A percentile compares a stretch with the other conserved stretches of the same genome.
These are phyloP conservation scores for Wallacemonas rigidus DNA, from an alignment of 208 protist species.

Conservation along the genomic window DNA sequence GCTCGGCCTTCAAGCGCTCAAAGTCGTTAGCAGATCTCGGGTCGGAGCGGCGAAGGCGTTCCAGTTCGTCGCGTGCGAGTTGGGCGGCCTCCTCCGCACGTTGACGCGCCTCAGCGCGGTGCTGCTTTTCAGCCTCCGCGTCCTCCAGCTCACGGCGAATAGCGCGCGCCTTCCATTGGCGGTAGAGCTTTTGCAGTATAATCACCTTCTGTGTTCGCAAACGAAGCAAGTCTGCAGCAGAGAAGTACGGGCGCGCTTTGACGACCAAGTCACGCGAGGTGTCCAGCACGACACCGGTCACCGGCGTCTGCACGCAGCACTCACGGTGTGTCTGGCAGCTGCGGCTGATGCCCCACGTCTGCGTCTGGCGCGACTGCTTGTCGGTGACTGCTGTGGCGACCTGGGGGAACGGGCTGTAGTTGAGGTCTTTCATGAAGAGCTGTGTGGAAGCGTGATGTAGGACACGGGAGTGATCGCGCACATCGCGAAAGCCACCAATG, in stretches of 20 bases:
- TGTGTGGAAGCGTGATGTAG: constrained; percentile 93
- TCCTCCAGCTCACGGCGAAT: constrained; percentile 61
- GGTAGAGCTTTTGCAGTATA: constrained; percentile 91
- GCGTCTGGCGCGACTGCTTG: constrained; percentile 82
- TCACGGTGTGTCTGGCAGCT: constrained; percentile 92
- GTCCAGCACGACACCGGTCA: constrained; percentile 67
- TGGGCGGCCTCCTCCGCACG: constrained; percentile 66
- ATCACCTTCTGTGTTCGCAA: constrained; percentile 83
- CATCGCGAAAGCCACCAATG: constrained; percentile 92
- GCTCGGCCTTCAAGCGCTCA: constrained; percentile 88
- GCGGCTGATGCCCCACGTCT: constrained; percentile 89
- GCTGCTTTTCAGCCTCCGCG: constrained; percentile 57
- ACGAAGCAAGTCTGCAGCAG: constrained; percentile 54
- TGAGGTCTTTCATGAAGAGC: constrained; percentile 73
- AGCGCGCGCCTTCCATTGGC: constrained; percentile 92
- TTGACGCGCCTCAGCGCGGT: constrained; percentile 53
- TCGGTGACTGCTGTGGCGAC: constrained; percentile 14
- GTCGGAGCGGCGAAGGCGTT: constrained; percentile 90
- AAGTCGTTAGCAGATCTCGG: constrained; percentile 93
- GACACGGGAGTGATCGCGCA: constrained; percentile 53
- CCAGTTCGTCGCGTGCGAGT: constrained; percentile 59
- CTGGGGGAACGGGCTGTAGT: constrained; percentile 59
- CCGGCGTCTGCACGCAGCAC: constrained; percentile 90
- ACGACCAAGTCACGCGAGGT: constrained; percentile 67
- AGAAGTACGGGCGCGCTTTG: constrained; percentile 88